Conservation (phyloP, 768 basidiomycete species). For the Pleurotus tuoliensis region DNA sequence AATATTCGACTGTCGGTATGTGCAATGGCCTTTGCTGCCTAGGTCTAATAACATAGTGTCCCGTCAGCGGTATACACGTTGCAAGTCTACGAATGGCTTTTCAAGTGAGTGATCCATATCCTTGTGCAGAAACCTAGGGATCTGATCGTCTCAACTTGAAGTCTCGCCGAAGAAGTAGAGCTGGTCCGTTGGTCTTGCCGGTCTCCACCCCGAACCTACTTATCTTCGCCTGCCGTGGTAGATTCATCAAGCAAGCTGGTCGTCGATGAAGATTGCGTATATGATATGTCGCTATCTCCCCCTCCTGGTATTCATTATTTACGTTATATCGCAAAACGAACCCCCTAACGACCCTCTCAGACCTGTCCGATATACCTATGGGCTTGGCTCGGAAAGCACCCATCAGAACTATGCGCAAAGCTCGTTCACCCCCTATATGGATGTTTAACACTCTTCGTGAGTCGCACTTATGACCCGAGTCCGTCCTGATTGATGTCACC, state of each 20-base stretch:
- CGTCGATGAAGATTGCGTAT: slow-evolving; percentile 18
- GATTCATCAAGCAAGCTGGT: slow-evolving; percentile 20
- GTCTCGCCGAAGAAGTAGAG: slow-evolving; percentile 18
- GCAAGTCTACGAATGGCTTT: slow-evolving; percentile 23
- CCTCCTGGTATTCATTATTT: slow-evolving; percentile 11
- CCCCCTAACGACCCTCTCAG: background rate
- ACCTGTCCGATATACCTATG: slow-evolving; percentile 19
- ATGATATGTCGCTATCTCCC: slow-evolving; percentile 24
- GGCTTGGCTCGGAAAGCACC: slow-evolving; percentile 19
- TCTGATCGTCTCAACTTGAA: slow-evolving; percentile 4
- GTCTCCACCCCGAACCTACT: background rate
- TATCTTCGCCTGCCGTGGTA: background rate
- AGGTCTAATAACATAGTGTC: background rate
- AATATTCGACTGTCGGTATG: slow-evolving; percentile 5
- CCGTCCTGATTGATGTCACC: background rate
- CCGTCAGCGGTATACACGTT: slow-evolving; percentile 13
- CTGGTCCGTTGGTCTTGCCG: slow-evolving; percentile 11
- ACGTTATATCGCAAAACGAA: background rate
- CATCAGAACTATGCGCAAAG: slow-evolving; percentile 12
- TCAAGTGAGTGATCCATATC: slow-evolving; percentile 11
- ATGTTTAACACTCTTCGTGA: slow-evolving; percentile 20
- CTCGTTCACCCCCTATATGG: slow-evolving; percentile 18
- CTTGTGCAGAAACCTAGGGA: background rate
- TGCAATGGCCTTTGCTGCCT: background rate
- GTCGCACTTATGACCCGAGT: background rate